phyloP scores from a whole-genome alignment of 352 stramenopile species.

The Globisporangium viniferum region DNA sequence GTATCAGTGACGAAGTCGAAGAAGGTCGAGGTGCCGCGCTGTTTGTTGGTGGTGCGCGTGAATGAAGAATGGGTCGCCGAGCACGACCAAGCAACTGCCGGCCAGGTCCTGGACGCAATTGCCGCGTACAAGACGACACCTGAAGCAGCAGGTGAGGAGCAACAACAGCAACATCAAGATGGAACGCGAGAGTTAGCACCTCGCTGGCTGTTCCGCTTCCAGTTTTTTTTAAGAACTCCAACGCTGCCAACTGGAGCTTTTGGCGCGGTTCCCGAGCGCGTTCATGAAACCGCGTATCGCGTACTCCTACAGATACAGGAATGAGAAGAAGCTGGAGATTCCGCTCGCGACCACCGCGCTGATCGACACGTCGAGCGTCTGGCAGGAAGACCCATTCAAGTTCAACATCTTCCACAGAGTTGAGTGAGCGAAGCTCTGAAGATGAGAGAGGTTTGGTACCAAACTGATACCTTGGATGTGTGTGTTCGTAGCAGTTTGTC shows the following conservation, averaged over 20 bases:
- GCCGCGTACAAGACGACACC: neutral
- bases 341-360: neutral
- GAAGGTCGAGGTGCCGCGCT: neutral
- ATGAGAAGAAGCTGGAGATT: neutral
- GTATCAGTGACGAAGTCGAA: neutral
- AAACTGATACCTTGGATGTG: neutral
- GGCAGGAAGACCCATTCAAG: neutral
- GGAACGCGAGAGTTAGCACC: neutral
- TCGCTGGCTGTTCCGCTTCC: neutral
- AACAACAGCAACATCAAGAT: neutral
- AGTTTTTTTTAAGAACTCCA: neutral
- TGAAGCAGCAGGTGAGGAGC: neutral
- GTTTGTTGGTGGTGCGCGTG: neutral
- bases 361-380: neutral
- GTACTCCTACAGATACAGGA: neutral
- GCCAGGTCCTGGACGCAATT: constrained; percentile 1
- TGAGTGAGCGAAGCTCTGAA: neutral
- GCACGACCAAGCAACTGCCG: neutral
- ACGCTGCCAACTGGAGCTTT: neutral
- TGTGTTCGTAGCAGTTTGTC: neutral
- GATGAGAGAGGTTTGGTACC: neutral
- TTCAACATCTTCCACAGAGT: neutral
- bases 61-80: neutral
- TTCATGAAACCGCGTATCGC: neutral
- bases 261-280: neutral